A percentile compares a stretch with the other conserved stretches of the same genome.
Evolutionary conservation across 2,329 filamentous ascomycete species (phyloP).

Genomic region (Cytospora piceae): DNA sequence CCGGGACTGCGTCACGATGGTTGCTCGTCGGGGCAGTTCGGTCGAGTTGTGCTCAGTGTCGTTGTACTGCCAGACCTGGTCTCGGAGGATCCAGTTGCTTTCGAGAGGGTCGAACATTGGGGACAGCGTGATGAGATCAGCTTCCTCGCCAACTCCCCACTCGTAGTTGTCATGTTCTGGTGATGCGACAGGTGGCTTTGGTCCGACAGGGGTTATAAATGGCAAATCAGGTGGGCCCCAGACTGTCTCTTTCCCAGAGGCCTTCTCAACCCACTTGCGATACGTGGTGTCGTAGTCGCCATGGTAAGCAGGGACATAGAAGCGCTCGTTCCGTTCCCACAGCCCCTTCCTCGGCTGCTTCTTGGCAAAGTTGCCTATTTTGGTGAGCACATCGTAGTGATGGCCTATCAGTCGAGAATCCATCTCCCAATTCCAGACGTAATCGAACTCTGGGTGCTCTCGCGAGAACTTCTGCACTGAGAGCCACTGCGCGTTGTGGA

Average conservation of each 20-base stretch:
- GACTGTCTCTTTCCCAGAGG: constrained; percentile 57
- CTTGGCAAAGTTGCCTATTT: constrained; percentile 64
- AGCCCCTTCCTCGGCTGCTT: constrained; percentile 71
- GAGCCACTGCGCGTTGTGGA: constrained; percentile 69
- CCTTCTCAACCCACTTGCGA: constrained; percentile 62
- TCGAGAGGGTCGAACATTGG: constrained; percentile 78
- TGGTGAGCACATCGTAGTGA: constrained; percentile 77
- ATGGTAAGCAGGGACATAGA: constrained; percentile 71
- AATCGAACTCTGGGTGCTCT: constrained; percentile 79
- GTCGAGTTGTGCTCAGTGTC: constrained; percentile 52
- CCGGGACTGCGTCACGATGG: constrained; percentile 78
- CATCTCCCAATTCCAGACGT: constrained; percentile 87
- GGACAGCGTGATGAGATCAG: constrained; percentile 73
- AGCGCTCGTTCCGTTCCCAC: constrained; percentile 75
- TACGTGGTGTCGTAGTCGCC: constrained; percentile 71
- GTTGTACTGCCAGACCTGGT: constrained; percentile 70
- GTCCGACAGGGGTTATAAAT: constrained; percentile 64
- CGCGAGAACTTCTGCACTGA: constrained; percentile 76
- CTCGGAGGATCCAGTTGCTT: constrained; percentile 73
- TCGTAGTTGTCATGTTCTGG: constrained; percentile 68
- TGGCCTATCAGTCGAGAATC: constrained; percentile 80
- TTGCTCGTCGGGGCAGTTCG: constrained; percentile 70
- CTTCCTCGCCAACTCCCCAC: constrained; percentile 78
- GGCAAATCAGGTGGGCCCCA: constrained; percentile 69
- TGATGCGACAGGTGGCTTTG: constrained; percentile 61